A percentile compares a stretch with the other conserved stretches of the same genome.
phyloP scores from a whole-genome alignment of 371 early-diverging fungal genomes.

The Chytridium lagenaria region DNA sequence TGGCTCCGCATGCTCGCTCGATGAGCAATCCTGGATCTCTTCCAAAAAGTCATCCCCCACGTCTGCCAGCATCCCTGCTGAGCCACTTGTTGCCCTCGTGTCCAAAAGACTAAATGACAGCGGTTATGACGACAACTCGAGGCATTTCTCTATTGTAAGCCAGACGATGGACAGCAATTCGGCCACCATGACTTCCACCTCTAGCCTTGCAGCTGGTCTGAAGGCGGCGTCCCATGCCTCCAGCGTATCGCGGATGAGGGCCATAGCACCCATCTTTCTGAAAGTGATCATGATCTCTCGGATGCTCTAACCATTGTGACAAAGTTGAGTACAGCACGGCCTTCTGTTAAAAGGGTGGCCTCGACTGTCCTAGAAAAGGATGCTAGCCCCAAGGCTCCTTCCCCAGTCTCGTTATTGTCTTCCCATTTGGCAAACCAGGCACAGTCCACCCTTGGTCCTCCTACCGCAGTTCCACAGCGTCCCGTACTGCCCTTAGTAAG shows the following conservation, averaged over 20 bases:
- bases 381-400: no score
- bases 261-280: not conserved
- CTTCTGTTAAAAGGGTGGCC: not conserved
- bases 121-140: not conserved
- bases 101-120: not conserved
- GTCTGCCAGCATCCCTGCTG: not conserved
- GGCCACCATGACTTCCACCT: not conserved
- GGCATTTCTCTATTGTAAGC: not conserved
- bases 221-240: not conserved
- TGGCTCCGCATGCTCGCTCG: not conserved
- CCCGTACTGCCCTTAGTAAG: not conserved
- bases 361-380: no score
- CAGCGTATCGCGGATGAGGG: slow-evolving; percentile 2
- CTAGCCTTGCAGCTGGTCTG: not conserved
- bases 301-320: not conserved
- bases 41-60: not conserved
- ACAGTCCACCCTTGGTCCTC: not conserved
- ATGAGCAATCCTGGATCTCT: not conserved
- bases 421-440: not conserved
- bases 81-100: not conserved
- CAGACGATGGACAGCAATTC: no score
- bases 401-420: not conserved
- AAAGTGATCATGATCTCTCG: not conserved
- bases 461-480: not conserved
- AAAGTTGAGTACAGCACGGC: not conserved